These are phyloP conservation scores for Physcomitrium patens DNA, from an alignment of 225 moss, liverwort and hornwort species.

Conservation along the genomic window DNA sequence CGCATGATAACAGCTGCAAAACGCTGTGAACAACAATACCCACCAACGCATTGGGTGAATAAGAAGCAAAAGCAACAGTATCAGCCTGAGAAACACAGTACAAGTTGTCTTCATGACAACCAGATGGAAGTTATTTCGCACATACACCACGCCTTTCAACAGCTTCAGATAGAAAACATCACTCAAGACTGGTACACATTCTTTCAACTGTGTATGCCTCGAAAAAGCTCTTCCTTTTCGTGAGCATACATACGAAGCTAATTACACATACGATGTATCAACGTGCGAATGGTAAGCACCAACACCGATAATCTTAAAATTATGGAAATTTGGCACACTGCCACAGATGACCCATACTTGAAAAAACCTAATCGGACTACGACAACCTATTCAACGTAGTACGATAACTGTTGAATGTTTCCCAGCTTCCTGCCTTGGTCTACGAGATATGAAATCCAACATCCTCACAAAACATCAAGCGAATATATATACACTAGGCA, in stretches of 20 bases:
- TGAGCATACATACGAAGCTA: no score
- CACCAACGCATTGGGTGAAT: slow-evolving; percentile 17
- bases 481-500: slow-evolving; percentile 1
- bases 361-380: not conserved
- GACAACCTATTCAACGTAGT: not conserved
- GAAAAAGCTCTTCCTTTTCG: no score
- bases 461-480: slow-evolving; percentile 12
- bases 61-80: not conserved
- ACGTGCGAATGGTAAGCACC: not conserved
- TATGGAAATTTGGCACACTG: not conserved
- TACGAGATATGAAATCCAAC: not conserved
- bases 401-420: not conserved
- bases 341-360: not conserved
- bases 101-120: not conserved
- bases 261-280: not conserved
- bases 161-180: not conserved
- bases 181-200: not conserved
- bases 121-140: not conserved
- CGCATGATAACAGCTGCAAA: no score
- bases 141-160: not conserved
- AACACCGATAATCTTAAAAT: not conserved
- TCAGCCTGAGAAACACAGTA: not conserved
- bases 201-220: not conserved
- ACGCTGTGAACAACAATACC: slow-evolving; percentile 33
- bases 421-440: not conserved